Evolutionary conservation across 495 filamentous ascomycete species (phyloP).

Genomic region (Aspergillus hancockii): DNA sequence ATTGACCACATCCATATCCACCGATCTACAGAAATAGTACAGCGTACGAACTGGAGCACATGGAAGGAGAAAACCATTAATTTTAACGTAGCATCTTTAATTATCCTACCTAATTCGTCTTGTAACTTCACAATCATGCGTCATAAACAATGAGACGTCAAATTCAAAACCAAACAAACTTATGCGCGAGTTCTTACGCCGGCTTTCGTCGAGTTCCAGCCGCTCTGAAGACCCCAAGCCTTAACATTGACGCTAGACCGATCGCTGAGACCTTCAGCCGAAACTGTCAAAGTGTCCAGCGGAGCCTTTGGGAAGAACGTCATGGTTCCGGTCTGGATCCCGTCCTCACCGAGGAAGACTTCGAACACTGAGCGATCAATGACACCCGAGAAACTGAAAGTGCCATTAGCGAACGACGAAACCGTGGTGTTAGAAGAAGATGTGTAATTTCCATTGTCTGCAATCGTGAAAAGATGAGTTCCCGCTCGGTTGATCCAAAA

Average conservation of each 20-base stretch:
- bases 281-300: constrained; percentile 41
- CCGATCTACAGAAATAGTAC: neutral
- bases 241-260: constrained; percentile 37
- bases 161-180: neutral
- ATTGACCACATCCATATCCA: neutral
- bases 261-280: constrained; percentile 35
- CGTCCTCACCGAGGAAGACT: constrained; percentile 44
- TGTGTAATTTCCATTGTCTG: constrained; percentile 49
- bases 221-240: constrained; percentile 43
- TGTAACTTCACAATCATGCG: neutral
- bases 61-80: neutral
- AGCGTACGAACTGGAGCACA: neutral
- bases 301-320: constrained; percentile 44
- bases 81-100: neutral
- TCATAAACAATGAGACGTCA: neutral
- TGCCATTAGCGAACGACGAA: constrained; percentile 29
- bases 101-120: neutral
- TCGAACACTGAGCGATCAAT: constrained; percentile 54
- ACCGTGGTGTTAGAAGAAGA: constrained; percentile 43
- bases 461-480: constrained; percentile 40
- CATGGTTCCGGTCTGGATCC: constrained; percentile 42
- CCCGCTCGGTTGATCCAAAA: constrained; percentile 50
- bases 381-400: constrained; percentile 40
- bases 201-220: constrained; percentile 24
- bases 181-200: neutral